phyloP scores from a whole-genome alignment of 495 filamentous ascomycete species.

The Aspergillus haitiensis region DNA sequence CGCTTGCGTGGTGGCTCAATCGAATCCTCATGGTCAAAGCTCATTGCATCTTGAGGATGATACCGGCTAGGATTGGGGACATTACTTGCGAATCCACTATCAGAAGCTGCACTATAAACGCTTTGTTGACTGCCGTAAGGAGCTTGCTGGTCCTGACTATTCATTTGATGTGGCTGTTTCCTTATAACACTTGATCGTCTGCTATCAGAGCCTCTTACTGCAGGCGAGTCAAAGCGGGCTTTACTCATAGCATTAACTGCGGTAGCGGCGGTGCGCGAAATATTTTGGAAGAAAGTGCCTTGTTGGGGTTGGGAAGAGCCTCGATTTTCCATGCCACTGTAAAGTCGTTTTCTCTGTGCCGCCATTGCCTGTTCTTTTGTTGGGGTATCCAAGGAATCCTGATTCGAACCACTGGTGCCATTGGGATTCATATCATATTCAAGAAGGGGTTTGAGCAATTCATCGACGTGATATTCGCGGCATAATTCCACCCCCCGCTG shows the following conservation, averaged over 20 bases:
- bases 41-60: slow-evolving; percentile 48
- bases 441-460: slow-evolving; percentile 76
- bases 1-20: slow-evolving; percentile 86
- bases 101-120: slow-evolving; percentile 61
- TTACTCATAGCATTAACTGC: slow-evolving; percentile 95
- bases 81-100: slow-evolving; percentile 61
- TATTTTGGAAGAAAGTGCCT: slow-evolving; percentile 94
- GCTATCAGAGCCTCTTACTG: slow-evolving; percentile 55
- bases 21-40: slow-evolving; percentile 54
- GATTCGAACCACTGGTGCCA: slow-evolving; percentile 59
- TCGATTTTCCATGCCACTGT: slow-evolving; percentile 67
- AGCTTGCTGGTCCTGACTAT: slow-evolving; percentile 61
- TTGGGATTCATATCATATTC: slow-evolving; percentile 86
- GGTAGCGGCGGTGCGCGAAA: slow-evolving; percentile 86
- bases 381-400: slow-evolving; percentile 75
- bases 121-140: slow-evolving; percentile 65
- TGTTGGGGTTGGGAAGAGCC: slow-evolving; percentile 61
- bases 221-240: slow-evolving; percentile 86
- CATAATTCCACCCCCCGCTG: slow-evolving; percentile 89
- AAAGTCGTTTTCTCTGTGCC: slow-evolving; percentile 90
- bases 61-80: slow-evolving; percentile 41
- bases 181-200: slow-evolving; percentile 50
- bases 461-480: slow-evolving; percentile 89
- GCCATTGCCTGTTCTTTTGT: slow-evolving; percentile 99
- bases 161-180: slow-evolving; percentile 60